These are phyloP conservation scores for Shiraia sp. DNA, from an alignment of 2,329 filamentous ascomycete species.

Conservation along the genomic window DNA sequence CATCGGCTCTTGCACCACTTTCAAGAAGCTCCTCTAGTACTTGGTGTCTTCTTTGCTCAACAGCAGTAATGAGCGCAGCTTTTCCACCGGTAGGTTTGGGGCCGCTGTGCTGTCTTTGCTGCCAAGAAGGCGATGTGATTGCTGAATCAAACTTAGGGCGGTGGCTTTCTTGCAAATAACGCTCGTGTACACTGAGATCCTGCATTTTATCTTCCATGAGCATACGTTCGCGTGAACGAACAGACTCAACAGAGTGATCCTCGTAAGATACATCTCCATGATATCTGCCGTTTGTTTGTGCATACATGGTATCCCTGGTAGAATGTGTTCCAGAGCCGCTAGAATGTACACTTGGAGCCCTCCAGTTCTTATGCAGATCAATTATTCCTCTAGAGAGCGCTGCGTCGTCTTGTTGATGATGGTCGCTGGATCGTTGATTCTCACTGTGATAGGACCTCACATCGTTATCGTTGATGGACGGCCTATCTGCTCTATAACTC, in stretches of 20 bases:
- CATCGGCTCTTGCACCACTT: constrained; percentile 34
- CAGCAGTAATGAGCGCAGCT: constrained; percentile 54
- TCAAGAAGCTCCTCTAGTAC: constrained; percentile 47
- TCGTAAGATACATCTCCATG: constrained; percentile 29
- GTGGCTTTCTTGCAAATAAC: constrained; percentile 24
- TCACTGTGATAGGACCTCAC: constrained; percentile 16
- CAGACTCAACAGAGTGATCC: constrained; percentile 26
- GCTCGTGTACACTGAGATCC: constrained; percentile 27
- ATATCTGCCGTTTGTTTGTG: constrained; percentile 18
- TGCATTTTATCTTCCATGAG: constrained; percentile 30
- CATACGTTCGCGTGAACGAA: constrained; percentile 23
- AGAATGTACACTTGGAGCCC: constrained; percentile 32
- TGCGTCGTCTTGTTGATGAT: constrained; percentile 20
- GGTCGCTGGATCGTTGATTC: constrained; percentile 14
- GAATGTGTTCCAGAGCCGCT: constrained; percentile 22
- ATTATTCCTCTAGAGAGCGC: constrained; percentile 19
- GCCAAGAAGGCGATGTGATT: constrained; percentile 17
- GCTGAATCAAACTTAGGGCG: constrained; percentile 23
- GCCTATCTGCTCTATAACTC: constrained; percentile 14
- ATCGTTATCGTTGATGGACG: constrained; percentile 23
- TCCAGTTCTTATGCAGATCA: constrained; percentile 34
- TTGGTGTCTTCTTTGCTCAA: constrained; percentile 67
- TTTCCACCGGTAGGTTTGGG: constrained; percentile 40
- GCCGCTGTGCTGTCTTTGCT: constrained; percentile 23
- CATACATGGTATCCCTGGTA: constrained; percentile 31